These are phyloP conservation scores for Panellus pusillus DNA, from an alignment of 768 basidiomycete species.

Conservation along the genomic window DNA sequence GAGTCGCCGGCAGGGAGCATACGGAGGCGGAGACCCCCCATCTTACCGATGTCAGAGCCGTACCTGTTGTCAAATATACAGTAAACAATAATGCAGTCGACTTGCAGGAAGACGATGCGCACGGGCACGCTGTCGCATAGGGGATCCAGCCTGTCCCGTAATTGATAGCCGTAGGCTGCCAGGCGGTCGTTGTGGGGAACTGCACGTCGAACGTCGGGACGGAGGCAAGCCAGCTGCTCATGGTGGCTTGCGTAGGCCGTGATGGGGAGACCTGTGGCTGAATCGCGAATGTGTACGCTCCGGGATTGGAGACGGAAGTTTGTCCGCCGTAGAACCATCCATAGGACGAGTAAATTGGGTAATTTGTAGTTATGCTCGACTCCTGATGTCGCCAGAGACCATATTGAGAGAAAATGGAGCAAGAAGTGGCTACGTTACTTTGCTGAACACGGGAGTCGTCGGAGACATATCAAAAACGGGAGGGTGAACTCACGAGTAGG, in stretches of 20 bases:
- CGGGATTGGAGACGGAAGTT: background rate
- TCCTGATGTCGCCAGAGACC: slow-evolving; percentile 2
- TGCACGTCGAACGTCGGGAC: background rate
- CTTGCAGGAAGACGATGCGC: background rate
- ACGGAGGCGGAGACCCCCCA: slow-evolving; percentile 2
- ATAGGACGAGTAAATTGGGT: background rate
- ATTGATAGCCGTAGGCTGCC: slow-evolving; percentile 1
- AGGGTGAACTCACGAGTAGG: background rate
- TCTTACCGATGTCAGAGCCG: slow-evolving; percentile 2
- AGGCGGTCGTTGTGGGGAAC: slow-evolving; percentile 1
- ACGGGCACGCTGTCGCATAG: slow-evolving; percentile 4
- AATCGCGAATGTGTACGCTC: background rate
- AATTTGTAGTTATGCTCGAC: background rate
- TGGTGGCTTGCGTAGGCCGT: background rate
- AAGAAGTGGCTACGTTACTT: slow-evolving; percentile 1
- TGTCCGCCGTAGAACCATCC: slow-evolving; percentile 1
- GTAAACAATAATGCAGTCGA: no score
- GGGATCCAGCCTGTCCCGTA: slow-evolving; percentile 4
- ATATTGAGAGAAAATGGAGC: background rate
- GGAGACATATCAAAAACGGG: background rate
- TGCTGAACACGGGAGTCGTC: background rate
- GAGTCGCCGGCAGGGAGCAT: slow-evolving; percentile 9
- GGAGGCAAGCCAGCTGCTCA: background rate
- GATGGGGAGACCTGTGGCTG: background rate
- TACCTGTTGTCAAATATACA: background rate